Conservation (phyloP, 148 eudicot genomes). For the Cornus suecica region DNA sequence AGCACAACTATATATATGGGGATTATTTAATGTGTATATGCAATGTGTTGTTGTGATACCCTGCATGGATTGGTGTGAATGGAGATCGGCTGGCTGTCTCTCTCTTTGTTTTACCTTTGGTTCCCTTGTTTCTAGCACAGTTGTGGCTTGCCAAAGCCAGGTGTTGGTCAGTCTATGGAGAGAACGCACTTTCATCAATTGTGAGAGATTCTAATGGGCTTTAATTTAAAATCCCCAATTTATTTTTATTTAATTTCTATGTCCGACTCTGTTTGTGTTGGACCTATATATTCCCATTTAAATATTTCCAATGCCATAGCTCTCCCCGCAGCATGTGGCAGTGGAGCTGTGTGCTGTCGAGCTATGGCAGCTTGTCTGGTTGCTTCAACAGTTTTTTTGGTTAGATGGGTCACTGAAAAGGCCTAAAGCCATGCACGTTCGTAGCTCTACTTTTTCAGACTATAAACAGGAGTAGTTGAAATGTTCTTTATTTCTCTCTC, state of each 20-base stretch:
- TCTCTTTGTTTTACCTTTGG: constrained; percentile 22
- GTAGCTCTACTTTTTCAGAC: background rate
- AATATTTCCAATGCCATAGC: background rate
- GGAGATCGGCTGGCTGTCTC: constrained; percentile 54
- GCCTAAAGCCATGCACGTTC: background rate
- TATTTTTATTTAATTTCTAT: too few species aligned
- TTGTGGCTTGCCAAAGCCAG: constrained; percentile 34
- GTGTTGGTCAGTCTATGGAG: constrained; percentile 32
- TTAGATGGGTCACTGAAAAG: background rate
- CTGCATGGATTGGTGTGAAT: constrained; percentile 35
- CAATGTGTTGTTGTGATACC: constrained; percentile 13
- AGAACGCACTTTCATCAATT: constrained; percentile 29
- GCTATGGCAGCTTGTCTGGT: background rate
- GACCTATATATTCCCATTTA: background rate
- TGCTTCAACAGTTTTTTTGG: background rate
- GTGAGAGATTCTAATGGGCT: constrained; percentile 2
- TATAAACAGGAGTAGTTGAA: background rate
- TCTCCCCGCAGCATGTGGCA: constrained; percentile 4
- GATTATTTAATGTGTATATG: constrained; percentile 5
- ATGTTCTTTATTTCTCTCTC: background rate
- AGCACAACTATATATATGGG: constrained; percentile 4
- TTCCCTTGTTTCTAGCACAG: constrained; percentile 39
- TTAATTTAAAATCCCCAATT: background rate
- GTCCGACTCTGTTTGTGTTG: background rate
- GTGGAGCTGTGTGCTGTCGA: constrained; percentile 3